Evolutionary conservation across 495 filamentous ascomycete species (phyloP), one percentile per base, ranked within the genome.

Genomic region (Viridothelium virens): DNA sequence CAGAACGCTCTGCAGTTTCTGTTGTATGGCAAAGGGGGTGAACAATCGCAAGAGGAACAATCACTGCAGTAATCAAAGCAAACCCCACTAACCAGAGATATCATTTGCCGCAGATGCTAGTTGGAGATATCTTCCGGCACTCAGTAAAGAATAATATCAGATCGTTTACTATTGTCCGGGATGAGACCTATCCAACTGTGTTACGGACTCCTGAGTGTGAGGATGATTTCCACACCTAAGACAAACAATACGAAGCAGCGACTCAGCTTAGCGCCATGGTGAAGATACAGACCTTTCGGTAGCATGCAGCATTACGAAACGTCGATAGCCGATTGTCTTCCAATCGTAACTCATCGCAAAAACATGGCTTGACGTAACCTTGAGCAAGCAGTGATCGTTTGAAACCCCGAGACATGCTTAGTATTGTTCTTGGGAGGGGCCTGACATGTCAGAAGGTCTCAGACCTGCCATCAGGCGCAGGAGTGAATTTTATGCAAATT

Each of bases 381-480:
- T 44, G 41, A 1, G 14, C 41, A 44, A 44, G n/a, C 2, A 5
- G 18, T 9, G 48, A 5, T 53, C 7, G 48, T 9, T 5, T 18
- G 48, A 53, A 53, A 2, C 48, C 11, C 18, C 48, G 48, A 14
- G 10, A 5, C 11, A 16, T 53, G 11, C 63, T 65, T 65, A 65
- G 41, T 65, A 65, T 65, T 65, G 63, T 65, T 65, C 63, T 65
- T 25, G 1, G 9, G 39, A 56, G 63, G 16, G n/a, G 33, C 63
- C 18, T 5, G 5, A 9, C 18, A 53, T 14, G 9, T 33, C 31
- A 34, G 14, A 6, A 14, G n/a, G 48, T 18, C 16, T 14, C 5
- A 53, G 18, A 0, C 18, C 5, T 53, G 41, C 14, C 41, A 44
- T 44, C 41, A 44, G 41, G 25, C 25, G 25, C 25, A 25, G 25